A percentile compares a stretch with the other conserved stretches of the same genome.
These are phyloP conservation scores for Gossypium schwendimanii DNA, from an alignment of 441 rosid species.

Conservation along the genomic window DNA sequence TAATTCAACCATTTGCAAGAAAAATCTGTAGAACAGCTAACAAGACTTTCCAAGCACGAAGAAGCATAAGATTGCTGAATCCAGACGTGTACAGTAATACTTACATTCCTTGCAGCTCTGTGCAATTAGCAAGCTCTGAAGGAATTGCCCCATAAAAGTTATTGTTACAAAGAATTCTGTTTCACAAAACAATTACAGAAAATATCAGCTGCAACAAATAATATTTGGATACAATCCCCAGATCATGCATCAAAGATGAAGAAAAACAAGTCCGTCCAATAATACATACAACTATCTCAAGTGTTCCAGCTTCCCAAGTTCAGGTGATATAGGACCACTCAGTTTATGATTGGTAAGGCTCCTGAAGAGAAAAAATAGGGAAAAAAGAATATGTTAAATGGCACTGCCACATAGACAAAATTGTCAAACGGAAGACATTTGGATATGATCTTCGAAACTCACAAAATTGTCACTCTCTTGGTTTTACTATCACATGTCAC, in stretches of 20 bases:
- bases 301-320: conserved; percentile 59
- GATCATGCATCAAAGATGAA: conserved; percentile 11
- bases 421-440: background rate
- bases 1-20: conserved; percentile 1
- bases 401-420: background rate
- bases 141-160: conserved; percentile 80
- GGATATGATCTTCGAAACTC: conserved; percentile 31
- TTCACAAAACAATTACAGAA: conserved; percentile 12
- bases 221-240: background rate
- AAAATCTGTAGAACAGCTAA: background rate
- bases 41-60: background rate
- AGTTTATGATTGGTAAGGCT: conserved; percentile 65
- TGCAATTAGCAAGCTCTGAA: conserved; percentile 70
- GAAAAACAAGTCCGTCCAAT: conserved; percentile 11
- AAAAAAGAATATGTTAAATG: background rate
- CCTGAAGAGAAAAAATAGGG: conserved; percentile 33
- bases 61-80: background rate
- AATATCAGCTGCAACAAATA: conserved; percentile 18
- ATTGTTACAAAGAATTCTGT: conserved; percentile 71
- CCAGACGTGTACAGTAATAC: conserved; percentile 12
- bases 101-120: conserved; percentile 68
- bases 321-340: conserved; percentile 65
- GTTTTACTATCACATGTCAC: conserved; percentile 70
- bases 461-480: conserved; percentile 78
- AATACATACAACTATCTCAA: conserved; percentile 58